Conservation (phyloP, 257 asterid species). For the Anisodus tanguticus region DNA sequence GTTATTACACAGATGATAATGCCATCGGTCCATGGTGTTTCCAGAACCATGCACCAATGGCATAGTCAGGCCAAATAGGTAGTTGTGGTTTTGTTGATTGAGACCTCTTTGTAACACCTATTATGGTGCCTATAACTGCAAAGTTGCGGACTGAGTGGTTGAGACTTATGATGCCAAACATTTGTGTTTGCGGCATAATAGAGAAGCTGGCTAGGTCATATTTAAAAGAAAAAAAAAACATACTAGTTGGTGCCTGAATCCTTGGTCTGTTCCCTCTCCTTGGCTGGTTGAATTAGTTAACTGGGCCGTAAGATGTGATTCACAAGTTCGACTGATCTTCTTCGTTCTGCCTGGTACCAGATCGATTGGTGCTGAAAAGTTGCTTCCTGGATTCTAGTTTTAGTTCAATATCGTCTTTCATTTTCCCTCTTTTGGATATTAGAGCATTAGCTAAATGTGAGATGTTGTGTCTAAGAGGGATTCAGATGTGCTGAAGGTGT, state of each 20-base stretch:
- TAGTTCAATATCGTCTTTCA: not conserved
- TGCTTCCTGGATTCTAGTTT: constrained; percentile 10
- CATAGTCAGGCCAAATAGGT: not conserved
- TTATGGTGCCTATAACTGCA: not conserved
- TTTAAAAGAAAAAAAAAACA: not conserved
- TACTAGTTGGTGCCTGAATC: not conserved
- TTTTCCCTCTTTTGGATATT: not conserved
- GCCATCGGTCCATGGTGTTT: not conserved
- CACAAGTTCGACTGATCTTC: not conserved
- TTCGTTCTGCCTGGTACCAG: not conserved
- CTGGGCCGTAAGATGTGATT: not conserved
- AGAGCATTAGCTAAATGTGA: not conserved
- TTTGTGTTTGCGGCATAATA: not conserved
- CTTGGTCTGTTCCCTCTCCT: not conserved
- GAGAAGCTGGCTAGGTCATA: constrained; percentile 4
- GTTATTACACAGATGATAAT: not conserved
- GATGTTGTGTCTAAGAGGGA: not conserved
- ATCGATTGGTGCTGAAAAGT: not conserved
- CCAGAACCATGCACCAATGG: not conserved
- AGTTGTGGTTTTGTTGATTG: not conserved
- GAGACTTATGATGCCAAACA: not conserved
- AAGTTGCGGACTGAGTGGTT: not conserved
- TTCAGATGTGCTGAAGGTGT: not conserved
- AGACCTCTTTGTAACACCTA: not conserved
- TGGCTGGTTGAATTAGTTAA: not conserved